phyloP scores from a whole-genome alignment of 2,329 filamentous ascomycete genomes.

The Chrysosporium keratinophilum region DNA sequence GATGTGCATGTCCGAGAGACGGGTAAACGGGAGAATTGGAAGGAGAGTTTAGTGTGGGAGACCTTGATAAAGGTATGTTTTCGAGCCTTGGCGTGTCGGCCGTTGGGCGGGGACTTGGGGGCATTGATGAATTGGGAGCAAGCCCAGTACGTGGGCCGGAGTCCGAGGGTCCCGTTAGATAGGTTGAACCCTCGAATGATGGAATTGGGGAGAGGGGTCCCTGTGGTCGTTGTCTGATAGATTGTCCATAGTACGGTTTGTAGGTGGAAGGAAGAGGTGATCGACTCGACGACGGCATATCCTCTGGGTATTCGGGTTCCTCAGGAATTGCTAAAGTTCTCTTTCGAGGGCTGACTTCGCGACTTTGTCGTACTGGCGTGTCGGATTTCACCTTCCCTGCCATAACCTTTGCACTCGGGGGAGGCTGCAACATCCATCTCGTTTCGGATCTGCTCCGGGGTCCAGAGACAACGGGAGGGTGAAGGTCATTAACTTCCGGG shows the following conservation, averaged over 20 bases:
- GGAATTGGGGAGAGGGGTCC: neutral
- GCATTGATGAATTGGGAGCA: constrained; percentile 9
- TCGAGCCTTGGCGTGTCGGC: neutral
- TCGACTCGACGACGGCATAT: neutral
- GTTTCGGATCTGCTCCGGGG: constrained; percentile 60
- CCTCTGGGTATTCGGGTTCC: neutral
- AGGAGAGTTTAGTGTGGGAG: constrained; percentile 13
- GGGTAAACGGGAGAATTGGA: constrained; percentile 26
- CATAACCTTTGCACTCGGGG: constrained; percentile 84
- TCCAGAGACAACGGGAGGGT: constrained; percentile 72
- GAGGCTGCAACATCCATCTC: constrained; percentile 86
- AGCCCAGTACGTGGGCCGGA: neutral
- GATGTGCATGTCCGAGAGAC: neutral
- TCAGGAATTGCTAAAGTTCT: neutral
- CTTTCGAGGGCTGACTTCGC: constrained; percentile 4
- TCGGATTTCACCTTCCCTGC: constrained; percentile 57
- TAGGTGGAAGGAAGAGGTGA: neutral
- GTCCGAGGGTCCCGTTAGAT: neutral
- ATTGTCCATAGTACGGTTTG: neutral
- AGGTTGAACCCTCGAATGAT: neutral
- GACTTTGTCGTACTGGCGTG: constrained; percentile 20
- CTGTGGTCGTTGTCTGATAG: neutral
- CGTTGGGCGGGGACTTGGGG: neutral
- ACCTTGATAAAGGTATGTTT: neutral
- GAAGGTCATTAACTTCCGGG: constrained; percentile 74